Evolutionary conservation across 305 asterid genomes (phyloP).

Genomic region (Fraxinus sp.): DNA sequence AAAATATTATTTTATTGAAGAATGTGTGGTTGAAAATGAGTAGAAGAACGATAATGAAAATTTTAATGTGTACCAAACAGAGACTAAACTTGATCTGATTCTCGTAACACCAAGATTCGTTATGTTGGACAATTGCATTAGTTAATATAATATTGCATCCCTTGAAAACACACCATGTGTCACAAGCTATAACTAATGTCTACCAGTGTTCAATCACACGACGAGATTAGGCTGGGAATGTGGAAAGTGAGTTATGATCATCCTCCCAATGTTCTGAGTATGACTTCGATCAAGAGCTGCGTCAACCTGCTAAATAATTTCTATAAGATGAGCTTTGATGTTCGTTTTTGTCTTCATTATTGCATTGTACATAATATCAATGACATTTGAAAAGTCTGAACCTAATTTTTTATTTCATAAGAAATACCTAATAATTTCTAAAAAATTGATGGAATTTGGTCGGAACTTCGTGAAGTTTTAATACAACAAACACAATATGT

Average conservation of each 20-base stretch:
- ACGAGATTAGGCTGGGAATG: conserved; percentile 54
- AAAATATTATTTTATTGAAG: no score
- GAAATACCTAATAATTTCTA: not conserved
- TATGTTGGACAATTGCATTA: not conserved
- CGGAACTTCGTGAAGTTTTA: not conserved
- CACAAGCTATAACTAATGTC: not conserved
- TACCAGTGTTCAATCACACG: not conserved
- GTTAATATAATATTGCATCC: not conserved
- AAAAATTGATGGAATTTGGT: not conserved
- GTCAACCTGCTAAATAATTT: conserved; percentile 64
- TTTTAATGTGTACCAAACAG: no score
- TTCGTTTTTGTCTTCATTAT: not conserved
- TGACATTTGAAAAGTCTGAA: not conserved
- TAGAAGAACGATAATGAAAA: no score
- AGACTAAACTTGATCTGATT: not conserved
- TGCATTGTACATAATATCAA: not conserved
- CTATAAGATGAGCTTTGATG: conserved; percentile 15
- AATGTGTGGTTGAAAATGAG: no score
- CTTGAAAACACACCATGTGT: not conserved
- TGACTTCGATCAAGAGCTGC: conserved; percentile 98
- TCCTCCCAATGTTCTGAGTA: conserved; percentile 94
- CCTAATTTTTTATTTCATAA: not conserved
- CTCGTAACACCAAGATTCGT: not conserved
- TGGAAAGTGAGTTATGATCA: conserved; percentile 88
- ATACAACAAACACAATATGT: not conserved